Evolutionary conservation across 1,284 basidiomycete species (phyloP), one percentile per base, ranked within the genome.

Genomic region (Pascua guehoae): DNA sequence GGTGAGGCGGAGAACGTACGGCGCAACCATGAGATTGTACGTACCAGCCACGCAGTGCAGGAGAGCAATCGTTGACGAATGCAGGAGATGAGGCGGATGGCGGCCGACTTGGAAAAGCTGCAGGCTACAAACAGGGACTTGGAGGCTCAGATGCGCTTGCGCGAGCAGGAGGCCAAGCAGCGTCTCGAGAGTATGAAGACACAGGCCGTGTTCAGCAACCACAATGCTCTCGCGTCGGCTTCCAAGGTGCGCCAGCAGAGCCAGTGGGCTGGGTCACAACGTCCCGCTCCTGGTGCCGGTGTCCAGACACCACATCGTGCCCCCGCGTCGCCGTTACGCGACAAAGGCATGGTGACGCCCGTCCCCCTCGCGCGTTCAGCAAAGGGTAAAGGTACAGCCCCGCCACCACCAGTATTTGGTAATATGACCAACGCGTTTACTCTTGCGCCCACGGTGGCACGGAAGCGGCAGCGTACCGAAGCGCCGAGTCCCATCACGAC

Each of bases 131-230:
- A 68, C 4, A 60, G 61, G 0, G 66, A 73, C 16, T 64, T 69
- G 57, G 68, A 71, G 39, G 51, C 39, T n/a, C 58, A 64, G 39
- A 61, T 71, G 40, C 61, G 63, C 14, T 61, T 64, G 10, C 63
- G 58, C 17, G 72, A 71, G 42, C 57, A 53, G n/a, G 70, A 73
- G 37, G 55, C 57, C 4, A 62, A 58, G 41, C 58, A 66, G 32
- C 56, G 88, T 41, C 41, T 75, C 11, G 72, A 75, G 47, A 72
- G 66, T 54, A 60, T 73, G 32, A 68, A 67, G 48, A 70, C 66
- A 48, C 72, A 75, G 55, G 72, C 71, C 1, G 68, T 74, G 12
- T 74, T 75, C 43, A 65, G 66, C 17, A 54, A 58, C 37, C 62
- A 63, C 56, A 53, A 55, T 10, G 58, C 58, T 1, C 47, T 58